Conservation (phyloP, 2,329 filamentous ascomycete genomes). For the Aphanocladium album region DNA sequence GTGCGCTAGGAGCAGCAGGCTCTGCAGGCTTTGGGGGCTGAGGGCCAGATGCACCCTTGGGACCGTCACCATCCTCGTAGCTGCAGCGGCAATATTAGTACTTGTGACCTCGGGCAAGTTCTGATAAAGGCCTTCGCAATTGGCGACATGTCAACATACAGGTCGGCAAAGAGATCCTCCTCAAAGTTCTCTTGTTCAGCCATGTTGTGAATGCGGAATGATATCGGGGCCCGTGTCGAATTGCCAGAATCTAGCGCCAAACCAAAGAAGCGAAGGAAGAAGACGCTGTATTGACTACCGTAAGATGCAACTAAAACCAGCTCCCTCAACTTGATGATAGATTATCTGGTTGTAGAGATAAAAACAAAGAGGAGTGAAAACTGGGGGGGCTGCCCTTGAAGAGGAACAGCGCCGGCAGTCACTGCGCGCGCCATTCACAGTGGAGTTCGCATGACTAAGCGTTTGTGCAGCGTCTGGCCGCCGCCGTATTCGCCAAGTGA, state of each 20-base stretch:
- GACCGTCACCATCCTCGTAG: conserved; percentile 59
- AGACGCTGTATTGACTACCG: neutral
- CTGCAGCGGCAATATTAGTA: conserved; percentile 31
- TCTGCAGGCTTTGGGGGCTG: conserved; percentile 9
- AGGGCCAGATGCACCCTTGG: conserved; percentile 34
- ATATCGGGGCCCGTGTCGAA: neutral
- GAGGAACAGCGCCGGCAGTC: neutral
- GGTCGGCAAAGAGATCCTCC: conserved; percentile 91
- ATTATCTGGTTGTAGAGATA: neutral
- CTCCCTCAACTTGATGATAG: neutral
- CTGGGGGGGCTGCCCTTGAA: neutral
- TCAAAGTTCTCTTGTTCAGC: conserved; percentile 78
- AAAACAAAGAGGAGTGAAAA: neutral
- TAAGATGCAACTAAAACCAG: conserved; percentile 1
- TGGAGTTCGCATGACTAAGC: conserved; percentile 10
- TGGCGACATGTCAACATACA: conserved; percentile 52
- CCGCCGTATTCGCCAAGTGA: too few species aligned
- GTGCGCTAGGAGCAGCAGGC: conserved; percentile 10
- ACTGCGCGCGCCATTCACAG: neutral
- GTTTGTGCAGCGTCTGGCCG: neutral
- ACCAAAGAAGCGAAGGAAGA: neutral
- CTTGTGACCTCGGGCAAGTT: neutral
- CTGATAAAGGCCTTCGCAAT: neutral
- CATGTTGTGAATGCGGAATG: conserved; percentile 44
- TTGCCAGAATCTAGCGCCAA: neutral